Base-by-base conservation (phyloP, 176 grass and related monocot species). In the Melocanna baccifera region DNA sequence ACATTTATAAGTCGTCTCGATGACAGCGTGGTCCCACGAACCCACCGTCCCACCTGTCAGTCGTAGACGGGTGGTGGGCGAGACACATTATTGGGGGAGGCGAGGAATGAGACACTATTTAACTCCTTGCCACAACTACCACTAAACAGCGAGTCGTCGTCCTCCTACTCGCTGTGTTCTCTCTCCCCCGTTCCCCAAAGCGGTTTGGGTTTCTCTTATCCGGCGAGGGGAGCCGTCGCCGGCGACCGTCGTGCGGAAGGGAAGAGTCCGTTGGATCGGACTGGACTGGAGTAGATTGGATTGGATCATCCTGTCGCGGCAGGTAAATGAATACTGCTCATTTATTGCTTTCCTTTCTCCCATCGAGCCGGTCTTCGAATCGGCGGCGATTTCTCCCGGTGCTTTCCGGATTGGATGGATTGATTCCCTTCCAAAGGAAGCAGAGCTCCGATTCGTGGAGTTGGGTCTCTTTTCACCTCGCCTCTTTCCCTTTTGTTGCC, bases 91-190 rank as follows among this genome's bases (percentile, higher is more conserved):
- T 3, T 1, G 12, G 1, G 18, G 26, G 26, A 9, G 18, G 16
- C 42, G 48, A 90, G 79, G 88, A 90, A 90, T 87, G 76, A 86
- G 67, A 90, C 73, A 78, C 87, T 78, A 90, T 71, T 90, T 90
- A 87, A 59, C 84, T 73, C 79, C 57, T 63, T 53, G 70, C 73
- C 83, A 64, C 63, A 64, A 79, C 79, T 74, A 66, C 74, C 84
- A 87, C 79, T 90, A 87, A 90, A 87, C 88, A 59, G 79, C 79
- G 79, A 90, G 88, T 90, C 87, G 16, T 89, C 88, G 41, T 81
- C 53, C 69, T 58, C 55, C 18, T 58, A 18, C n/a, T 25, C 34
- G 61, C 73, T 56, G 22, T 8, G 30, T 40, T 18, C 37, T 61
- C 75, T 34, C 47, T 37, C 67, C 25, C 59, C 59, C 48, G 66